A percentile compares a stretch with the other conserved stretches of the same genome.
These are phyloP conservation scores for Capsella bursapastoris DNA, from an alignment of 345 rosid genomes.

Conservation along the genomic window DNA sequence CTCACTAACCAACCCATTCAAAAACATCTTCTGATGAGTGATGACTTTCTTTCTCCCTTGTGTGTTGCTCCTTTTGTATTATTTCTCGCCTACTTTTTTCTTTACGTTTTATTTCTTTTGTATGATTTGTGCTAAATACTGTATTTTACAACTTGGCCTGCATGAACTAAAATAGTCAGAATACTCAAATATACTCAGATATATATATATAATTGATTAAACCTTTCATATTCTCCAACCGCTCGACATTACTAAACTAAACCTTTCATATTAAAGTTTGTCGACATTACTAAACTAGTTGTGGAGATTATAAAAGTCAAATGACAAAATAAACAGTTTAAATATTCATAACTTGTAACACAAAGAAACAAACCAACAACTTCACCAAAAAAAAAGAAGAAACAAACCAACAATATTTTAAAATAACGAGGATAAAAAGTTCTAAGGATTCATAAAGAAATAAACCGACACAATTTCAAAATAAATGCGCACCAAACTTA, in stretches of 20 bases:
- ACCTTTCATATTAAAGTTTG: too few species aligned
- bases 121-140: not conserved
- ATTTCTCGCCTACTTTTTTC: conserved; percentile 18
- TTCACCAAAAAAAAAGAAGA: too few species aligned
- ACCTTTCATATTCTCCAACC: too few species aligned
- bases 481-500: not conserved
- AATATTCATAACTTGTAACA: not conserved
- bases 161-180: conserved; percentile 9
- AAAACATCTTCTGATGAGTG: conserved; percentile 63
- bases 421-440: not conserved
- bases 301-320: too few species aligned
- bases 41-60: conserved; percentile 31
- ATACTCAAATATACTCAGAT: not conserved
- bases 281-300: too few species aligned
- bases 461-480: not conserved
- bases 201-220: too few species aligned
- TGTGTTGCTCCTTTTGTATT: conserved; percentile 23
- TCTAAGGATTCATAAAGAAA: not conserved
- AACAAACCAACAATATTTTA: not conserved
- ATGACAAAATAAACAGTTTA: not conserved
- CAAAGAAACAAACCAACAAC: not conserved
- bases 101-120: not conserved
- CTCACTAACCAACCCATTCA: conserved; percentile 74
- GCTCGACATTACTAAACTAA: too few species aligned
- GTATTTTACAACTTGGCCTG: too few species aligned